Percentiles rank a stretch among this genome's conserved stretches.
phyloP scores from a whole-genome alignment of 768 basidiomycete genomes.

The Pholiota microspora region DNA sequence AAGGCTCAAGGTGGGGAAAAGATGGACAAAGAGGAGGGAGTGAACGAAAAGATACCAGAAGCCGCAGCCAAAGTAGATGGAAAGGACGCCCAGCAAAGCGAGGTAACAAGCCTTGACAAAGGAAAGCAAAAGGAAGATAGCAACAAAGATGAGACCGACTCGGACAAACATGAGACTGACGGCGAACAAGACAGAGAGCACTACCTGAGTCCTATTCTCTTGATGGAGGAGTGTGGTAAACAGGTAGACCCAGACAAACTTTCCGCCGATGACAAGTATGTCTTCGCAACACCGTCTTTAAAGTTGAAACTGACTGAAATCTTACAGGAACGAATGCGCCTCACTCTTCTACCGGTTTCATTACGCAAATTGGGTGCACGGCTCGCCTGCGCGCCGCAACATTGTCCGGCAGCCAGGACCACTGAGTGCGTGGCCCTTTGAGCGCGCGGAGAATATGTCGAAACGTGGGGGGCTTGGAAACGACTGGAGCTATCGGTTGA shows the following conservation, averaged over 20 bases:
- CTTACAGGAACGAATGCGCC: constrained; percentile 35
- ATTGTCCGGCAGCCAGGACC: constrained; percentile 14
- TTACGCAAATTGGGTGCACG: constrained; percentile 33
- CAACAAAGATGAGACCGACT: constrained; percentile 15
- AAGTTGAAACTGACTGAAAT: neutral
- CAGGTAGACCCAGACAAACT: constrained; percentile 25
- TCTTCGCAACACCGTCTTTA: neutral
- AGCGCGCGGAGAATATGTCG: neutral
- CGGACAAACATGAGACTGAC: neutral
- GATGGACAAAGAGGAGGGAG: neutral
- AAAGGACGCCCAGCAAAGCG: too few relatives aligned
- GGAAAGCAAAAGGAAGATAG: too few relatives aligned
- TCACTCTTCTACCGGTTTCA: constrained; percentile 38
- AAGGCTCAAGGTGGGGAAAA: constrained; percentile 16
- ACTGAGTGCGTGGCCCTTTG: neutral
- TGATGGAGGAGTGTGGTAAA: constrained; percentile 41
- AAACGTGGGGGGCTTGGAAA: neutral
- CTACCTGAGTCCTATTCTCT: constrained; percentile 39
- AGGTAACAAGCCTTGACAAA: neutral
- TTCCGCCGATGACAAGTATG: constrained; percentile 36
- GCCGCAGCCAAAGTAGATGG: too few relatives aligned
- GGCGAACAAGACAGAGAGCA: neutral
- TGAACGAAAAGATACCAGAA: neutral
- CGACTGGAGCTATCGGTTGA: neutral
- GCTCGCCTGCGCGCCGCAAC: constrained; percentile 36